Evolutionary conservation across 75 land plant species (phyloP).

Genomic region (Cunninghamia lanceolata): DNA sequence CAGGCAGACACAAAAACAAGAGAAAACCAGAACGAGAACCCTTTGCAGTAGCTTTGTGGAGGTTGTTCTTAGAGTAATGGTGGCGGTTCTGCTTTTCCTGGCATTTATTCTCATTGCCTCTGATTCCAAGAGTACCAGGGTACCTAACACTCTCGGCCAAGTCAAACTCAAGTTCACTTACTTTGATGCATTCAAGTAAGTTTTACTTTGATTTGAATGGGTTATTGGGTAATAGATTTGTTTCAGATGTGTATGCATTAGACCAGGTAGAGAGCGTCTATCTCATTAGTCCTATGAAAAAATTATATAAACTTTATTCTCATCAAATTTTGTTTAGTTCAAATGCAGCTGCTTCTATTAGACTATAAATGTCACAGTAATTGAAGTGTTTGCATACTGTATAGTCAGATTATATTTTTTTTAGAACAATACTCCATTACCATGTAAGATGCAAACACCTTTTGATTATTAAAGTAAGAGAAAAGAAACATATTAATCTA

Average conservation of each 20-base stretch:
- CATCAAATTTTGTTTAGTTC: neutral
- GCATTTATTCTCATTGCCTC: slow-evolving; percentile 10
- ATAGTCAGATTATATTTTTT: too few relatives aligned
- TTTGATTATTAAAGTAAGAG: too few relatives aligned
- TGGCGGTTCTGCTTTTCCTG: neutral
- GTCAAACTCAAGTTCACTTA: neutral
- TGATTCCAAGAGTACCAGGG: slow-evolving; percentile 7
- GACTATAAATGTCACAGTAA: neutral
- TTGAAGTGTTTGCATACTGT: neutral
- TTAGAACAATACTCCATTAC: neutral
- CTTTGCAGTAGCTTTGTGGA: slow-evolving; percentile 11
- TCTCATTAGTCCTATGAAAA: neutral
- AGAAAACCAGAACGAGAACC: neutral
- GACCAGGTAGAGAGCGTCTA: neutral
- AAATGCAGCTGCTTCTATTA: neutral
- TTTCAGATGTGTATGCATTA: neutral
- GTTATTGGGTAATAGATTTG: neutral
- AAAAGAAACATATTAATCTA: too few relatives aligned
- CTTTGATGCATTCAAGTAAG: slow-evolving; percentile 8
- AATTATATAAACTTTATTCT: neutral
- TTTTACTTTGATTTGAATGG: neutral
- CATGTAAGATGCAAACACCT: neutral
- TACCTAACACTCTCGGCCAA: neutral
- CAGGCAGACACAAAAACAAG: neutral
- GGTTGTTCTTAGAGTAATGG: neutral